A percentile compares a stretch with the other conserved stretches of the same genome.
Conservation (phyloP, 1,139 yeast genomes). For the Scheffersomyces titani region DNA sequence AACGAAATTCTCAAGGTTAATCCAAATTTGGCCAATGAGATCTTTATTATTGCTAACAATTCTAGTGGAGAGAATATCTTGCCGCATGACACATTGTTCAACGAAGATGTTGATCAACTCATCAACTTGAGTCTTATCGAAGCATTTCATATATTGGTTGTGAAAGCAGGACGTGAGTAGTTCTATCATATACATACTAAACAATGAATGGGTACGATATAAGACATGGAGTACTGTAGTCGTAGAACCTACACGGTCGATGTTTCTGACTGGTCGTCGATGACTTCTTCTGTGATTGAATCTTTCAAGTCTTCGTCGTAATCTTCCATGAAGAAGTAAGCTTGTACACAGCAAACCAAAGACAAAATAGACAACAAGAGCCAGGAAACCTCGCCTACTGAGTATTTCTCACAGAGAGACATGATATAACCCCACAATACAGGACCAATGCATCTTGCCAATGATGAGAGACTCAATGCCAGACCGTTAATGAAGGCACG, state of each 20-base stretch:
- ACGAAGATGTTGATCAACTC: conserved; percentile 16
- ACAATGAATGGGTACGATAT: neutral
- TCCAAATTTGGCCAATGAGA: conserved; percentile 16
- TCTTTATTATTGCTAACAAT: conserved; percentile 28
- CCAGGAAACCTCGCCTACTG: conserved; percentile 56
- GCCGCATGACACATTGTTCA: conserved; percentile 13
- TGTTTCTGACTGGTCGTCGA: neutral
- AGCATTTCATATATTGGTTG: conserved; percentile 25
- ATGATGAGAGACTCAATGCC: conserved; percentile 50
- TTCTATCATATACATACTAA: neutral
- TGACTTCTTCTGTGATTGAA: neutral
- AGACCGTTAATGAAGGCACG: conserved; percentile 54
- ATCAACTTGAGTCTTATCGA: conserved; percentile 21
- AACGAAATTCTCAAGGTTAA: conserved; percentile 15
- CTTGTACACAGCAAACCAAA: conserved; percentile 28
- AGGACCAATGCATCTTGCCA: conserved; percentile 63
- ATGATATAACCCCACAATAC: conserved; percentile 58
- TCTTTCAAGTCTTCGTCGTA: conserved; percentile 23
- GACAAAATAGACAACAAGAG: conserved; percentile 41
- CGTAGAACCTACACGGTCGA: neutral
- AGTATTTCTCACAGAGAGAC: conserved; percentile 30
- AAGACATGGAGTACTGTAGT: neutral
- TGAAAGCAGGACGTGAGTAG: conserved; percentile 17
- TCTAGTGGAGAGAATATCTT: conserved; percentile 8
- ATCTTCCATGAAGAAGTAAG: conserved; percentile 31